Evolutionary conservation across 306 rosid genomes (phyloP).

Genomic region (Malus domestica): DNA sequence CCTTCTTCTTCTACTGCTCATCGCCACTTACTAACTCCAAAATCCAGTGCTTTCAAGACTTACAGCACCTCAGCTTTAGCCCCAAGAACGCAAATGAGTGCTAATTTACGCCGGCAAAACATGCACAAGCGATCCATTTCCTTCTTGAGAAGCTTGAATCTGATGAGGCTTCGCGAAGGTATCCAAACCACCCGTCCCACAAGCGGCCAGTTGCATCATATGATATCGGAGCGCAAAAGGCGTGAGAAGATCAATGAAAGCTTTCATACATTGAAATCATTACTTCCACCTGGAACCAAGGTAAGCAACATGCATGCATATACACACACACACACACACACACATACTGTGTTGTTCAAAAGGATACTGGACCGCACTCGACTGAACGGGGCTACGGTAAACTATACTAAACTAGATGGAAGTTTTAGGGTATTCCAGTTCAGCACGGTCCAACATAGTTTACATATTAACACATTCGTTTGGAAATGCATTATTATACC

Average conservation of each 20-base stretch:
- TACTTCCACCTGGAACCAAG: slow-evolving; percentile 84
- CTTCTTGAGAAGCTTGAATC: slow-evolving; percentile 43
- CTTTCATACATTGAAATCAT: slow-evolving; percentile 59
- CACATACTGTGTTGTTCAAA: background rate
- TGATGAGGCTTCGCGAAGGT: slow-evolving; percentile 35
- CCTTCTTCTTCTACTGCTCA: slow-evolving; percentile 6
- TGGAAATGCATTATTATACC: background rate
- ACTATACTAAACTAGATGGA: background rate
- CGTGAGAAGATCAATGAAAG: slow-evolving; percentile 82
- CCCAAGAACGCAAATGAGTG: slow-evolving; percentile 13
- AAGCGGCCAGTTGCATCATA: slow-evolving; percentile 58
- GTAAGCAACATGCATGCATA: slow-evolving; percentile 17
- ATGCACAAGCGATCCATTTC: slow-evolving; percentile 51
- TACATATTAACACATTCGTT: background rate
- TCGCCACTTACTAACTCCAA: slow-evolving; percentile 17
- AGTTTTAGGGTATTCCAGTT: background rate
- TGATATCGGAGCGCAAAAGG: slow-evolving; percentile 72
- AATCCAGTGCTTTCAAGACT: slow-evolving; percentile 46
- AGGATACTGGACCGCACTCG: background rate
- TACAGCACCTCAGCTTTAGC: slow-evolving; percentile 18
- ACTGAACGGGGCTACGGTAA: background rate
- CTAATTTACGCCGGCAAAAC: slow-evolving; percentile 29
- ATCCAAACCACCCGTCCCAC: slow-evolving; percentile 39
- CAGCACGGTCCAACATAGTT: background rate
- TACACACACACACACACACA: too few species aligned